Base-by-base conservation (phyloP, 108 stramenopile genomes). In the Skeletonema potamos region DNA sequence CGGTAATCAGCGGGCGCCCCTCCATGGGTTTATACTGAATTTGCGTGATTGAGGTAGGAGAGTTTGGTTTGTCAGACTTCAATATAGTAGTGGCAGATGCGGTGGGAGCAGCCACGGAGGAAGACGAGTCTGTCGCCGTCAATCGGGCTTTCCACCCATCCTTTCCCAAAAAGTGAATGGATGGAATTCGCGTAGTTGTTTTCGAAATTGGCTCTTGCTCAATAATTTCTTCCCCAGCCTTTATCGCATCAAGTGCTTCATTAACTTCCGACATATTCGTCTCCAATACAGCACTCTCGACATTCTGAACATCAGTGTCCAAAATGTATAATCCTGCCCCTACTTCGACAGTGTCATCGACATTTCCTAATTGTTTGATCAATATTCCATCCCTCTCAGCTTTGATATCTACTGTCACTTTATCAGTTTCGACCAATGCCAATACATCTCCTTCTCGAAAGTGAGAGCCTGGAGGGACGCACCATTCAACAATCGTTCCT, bases 371-470 rank as follows among this genome's bases (percentile, higher is more conserved):
- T 33, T 89, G 87, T 55, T 89, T 58, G 5, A 86, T 81, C 33
- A 96, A 32, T 2, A 96, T 89, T 10, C 95, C 95, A 27, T 86
- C 85, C 20, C 67, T 72, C 37, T 89, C 82, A 11, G 96, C 89
- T 81, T 94, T 94, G 79, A 96, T 92, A 76, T 96, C 96, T 20
- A 96, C 92, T 3, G 93, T 94, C 22, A 96, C 96, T 76, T 96
- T 96, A 39, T 96, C 96, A 4, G 96, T 96, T 70, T 96, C 96
- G 13, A 96, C 83, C 22, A 96, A 69, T 12, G 89, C 92, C 13
- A 96, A 79, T 30, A 96, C 96, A 75, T 96, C 93, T 17, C 88
- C 93, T 24, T 84, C 87, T 9, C 86, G 74, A 15, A 96, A 88
- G 10, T 37, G 68, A 69, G 94, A 85, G 10, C 96, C 96, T 24